Percentiles rank a stretch among this genome's conserved stretches.
phyloP scores from a whole-genome alignment of 2,329 filamentous ascomycete species.

The Alternaria ethzedia region DNA sequence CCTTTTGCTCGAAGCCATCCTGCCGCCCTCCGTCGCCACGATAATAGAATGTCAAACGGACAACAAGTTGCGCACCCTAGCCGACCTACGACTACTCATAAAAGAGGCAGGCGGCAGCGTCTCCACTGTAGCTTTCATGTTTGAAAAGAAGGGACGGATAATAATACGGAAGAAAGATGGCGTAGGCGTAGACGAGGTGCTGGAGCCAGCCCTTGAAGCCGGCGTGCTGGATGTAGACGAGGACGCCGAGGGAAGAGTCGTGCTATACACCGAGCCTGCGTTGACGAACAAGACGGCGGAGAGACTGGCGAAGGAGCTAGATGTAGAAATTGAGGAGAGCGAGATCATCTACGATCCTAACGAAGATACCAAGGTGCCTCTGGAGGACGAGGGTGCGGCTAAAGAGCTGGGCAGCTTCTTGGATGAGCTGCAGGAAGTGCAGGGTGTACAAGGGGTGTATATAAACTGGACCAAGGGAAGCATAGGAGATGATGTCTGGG shows the following conservation, averaged over 20 bases:
- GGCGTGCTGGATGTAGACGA: slow-evolving; percentile 77
- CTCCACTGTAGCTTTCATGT: slow-evolving; percentile 82
- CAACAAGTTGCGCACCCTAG: slow-evolving; percentile 73
- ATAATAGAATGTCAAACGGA: slow-evolving; percentile 89
- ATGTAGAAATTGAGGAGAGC: slow-evolving; percentile 71
- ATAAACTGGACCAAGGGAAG: slow-evolving; percentile 64
- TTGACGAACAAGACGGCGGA: slow-evolving; percentile 70
- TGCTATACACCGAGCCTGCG: slow-evolving; percentile 73
- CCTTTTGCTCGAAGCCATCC: slow-evolving; percentile 78
- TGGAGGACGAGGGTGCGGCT: slow-evolving; percentile 65
- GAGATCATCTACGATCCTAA: slow-evolving; percentile 89
- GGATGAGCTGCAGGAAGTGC: slow-evolving; percentile 68
- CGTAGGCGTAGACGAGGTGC: slow-evolving; percentile 69
- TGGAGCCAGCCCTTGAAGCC: slow-evolving; percentile 84
- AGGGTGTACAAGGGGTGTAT: slow-evolving; percentile 81
- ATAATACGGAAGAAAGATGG: slow-evolving; percentile 68
- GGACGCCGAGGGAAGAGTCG: slow-evolving; percentile 71
- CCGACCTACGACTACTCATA: slow-evolving; percentile 73
- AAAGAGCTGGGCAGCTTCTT: slow-evolving; percentile 66
- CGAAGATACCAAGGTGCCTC: slow-evolving; percentile 72
- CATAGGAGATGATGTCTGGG: slow-evolving; percentile 48
- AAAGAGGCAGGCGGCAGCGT: slow-evolving; percentile 74
- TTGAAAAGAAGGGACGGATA: slow-evolving; percentile 78
- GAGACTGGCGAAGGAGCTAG: slow-evolving; percentile 66
- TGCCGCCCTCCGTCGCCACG: slow-evolving; percentile 74